Percentiles rank a stretch among this genome's conserved stretches.
These are phyloP conservation scores for Hygrocybe punicea DNA, from an alignment of 768 basidiomycete species.

Conservation along the genomic window DNA sequence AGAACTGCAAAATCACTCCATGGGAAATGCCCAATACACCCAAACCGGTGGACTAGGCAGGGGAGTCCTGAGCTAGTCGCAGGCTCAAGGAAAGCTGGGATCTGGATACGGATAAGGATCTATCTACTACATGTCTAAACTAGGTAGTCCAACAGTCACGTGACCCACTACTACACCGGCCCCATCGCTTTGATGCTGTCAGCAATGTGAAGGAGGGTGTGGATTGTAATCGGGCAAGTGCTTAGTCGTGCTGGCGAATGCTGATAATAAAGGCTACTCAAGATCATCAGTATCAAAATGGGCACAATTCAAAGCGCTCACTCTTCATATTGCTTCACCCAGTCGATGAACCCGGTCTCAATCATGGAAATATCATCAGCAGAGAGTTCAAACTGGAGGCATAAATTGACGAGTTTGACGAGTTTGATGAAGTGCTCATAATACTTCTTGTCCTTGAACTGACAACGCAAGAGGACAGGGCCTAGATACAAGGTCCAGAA, in stretches of 20 bases:
- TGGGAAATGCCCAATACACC: constrained; percentile 41
- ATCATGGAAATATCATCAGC: constrained; percentile 24
- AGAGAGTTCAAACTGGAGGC: constrained; percentile 37
- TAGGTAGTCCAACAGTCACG: too few relatives aligned
- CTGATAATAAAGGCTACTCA: constrained; percentile 30
- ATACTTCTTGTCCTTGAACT: constrained; percentile 33
- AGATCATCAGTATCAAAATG: not conserved
- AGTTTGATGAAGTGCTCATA: constrained; percentile 44
- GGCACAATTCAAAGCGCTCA: constrained; percentile 15
- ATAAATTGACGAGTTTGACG: constrained; percentile 33
- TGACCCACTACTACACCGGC: constrained; percentile 37
- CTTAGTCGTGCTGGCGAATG: constrained; percentile 18
- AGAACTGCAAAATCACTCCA: constrained; percentile 38
- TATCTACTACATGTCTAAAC: too few relatives aligned
- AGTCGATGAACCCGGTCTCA: constrained; percentile 29
- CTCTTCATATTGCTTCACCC: constrained; percentile 42
- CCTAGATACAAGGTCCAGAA: constrained; percentile 41
- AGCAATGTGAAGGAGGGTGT: constrained; percentile 36
- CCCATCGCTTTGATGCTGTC: constrained; percentile 31
- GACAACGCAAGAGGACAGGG: constrained; percentile 35
- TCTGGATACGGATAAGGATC: too few relatives aligned
- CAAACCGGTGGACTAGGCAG: too few relatives aligned
- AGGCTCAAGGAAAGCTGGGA: too few relatives aligned
- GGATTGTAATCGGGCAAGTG: constrained; percentile 31
- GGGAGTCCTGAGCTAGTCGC: too few relatives aligned